A percentile compares a stretch with the other conserved stretches of the same genome.
Evolutionary conservation across 2,329 filamentous ascomycete genomes (phyloP).

Genomic region (Talaromyces piceae): DNA sequence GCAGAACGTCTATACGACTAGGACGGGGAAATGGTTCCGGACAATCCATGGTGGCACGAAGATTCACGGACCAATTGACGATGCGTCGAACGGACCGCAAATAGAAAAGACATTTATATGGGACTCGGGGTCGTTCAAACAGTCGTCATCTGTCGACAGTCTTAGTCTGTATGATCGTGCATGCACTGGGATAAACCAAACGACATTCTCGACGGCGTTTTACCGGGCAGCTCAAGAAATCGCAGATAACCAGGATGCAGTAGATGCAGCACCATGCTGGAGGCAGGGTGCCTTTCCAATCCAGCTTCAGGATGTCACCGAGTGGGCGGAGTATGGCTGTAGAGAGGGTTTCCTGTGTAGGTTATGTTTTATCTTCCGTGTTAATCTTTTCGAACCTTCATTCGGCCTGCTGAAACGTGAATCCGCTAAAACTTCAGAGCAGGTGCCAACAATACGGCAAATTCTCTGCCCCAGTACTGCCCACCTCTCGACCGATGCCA

Average conservation of each 20-base stretch:
- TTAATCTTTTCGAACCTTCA: no score
- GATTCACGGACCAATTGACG: not conserved
- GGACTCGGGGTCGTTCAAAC: not conserved
- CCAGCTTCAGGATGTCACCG: constrained; percentile 6
- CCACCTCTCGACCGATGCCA: constrained; percentile 6
- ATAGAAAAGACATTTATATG: not conserved
- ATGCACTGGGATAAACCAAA: constrained; percentile 4
- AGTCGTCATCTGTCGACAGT: not conserved
- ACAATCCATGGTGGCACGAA: not conserved
- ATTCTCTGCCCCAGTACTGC: constrained; percentile 8
- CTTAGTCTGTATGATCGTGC: constrained; percentile 4
- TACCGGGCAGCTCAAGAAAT: constrained; percentile 3
- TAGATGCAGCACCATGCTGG: constrained; percentile 4
- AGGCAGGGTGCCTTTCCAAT: not conserved
- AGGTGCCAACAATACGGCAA: constrained; percentile 7
- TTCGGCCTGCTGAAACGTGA: not conserved
- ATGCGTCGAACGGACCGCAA: constrained; percentile 2
- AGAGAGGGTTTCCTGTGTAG: constrained; percentile 3
- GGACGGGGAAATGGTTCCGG: constrained; percentile 3
- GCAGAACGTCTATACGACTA: not conserved
- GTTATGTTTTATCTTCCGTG: not conserved
- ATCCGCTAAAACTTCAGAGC: not conserved
- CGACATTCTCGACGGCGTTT: constrained; percentile 4
- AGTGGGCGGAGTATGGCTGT: constrained; percentile 4
- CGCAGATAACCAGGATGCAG: not conserved